Percentiles rank a stretch among this genome's conserved stretches.
phyloP scores from a whole-genome alignment of 805 yeast genomes.

The Peterozyma toletana region DNA sequence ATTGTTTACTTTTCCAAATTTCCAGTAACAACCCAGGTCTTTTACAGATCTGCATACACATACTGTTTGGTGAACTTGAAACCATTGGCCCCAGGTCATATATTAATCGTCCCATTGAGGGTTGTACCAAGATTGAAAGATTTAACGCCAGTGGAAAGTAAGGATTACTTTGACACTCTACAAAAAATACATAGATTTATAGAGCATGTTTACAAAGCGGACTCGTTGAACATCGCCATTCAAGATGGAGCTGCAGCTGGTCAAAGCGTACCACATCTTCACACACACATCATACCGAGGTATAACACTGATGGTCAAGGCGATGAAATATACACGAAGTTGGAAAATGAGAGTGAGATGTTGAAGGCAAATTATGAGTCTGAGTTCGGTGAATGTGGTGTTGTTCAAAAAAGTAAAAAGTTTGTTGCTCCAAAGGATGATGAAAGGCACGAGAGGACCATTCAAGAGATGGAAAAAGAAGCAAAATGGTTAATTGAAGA shows the following conservation, averaged over 20 bases:
- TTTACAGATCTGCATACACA: conserved; percentile 48
- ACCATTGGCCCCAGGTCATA: conserved; percentile 94
- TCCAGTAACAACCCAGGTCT: conserved; percentile 49
- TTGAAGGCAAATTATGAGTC: conserved; percentile 27
- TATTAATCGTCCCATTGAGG: conserved; percentile 78
- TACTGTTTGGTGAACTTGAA: conserved; percentile 87
- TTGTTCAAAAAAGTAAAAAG: conserved; percentile 11
- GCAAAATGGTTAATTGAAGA: conserved; percentile 46
- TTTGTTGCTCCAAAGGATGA: conserved; percentile 34
- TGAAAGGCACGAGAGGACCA: conserved; percentile 48
- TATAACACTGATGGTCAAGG: conserved; percentile 51
- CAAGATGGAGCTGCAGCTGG: conserved; percentile 98
- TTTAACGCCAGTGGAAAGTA: conserved; percentile 60
- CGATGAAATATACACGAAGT: conserved; percentile 63
- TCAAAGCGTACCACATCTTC: conserved; percentile 92
- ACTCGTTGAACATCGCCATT: conserved; percentile 80
- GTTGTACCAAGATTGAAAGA: conserved; percentile 61
- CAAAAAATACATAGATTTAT: conserved; percentile 68
- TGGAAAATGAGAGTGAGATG: conserved; percentile 52
- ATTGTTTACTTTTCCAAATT: conserved; percentile 22
- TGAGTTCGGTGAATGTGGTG: conserved; percentile 23
- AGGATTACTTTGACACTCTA: conserved; percentile 72
- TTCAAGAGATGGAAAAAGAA: conserved; percentile 65
- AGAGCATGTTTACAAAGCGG: conserved; percentile 62
- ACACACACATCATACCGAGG: conserved; percentile 90